Base-by-base conservation (phyloP, 2,329 filamentous ascomycete species). In the Scortechinia acanthostroma region DNA sequence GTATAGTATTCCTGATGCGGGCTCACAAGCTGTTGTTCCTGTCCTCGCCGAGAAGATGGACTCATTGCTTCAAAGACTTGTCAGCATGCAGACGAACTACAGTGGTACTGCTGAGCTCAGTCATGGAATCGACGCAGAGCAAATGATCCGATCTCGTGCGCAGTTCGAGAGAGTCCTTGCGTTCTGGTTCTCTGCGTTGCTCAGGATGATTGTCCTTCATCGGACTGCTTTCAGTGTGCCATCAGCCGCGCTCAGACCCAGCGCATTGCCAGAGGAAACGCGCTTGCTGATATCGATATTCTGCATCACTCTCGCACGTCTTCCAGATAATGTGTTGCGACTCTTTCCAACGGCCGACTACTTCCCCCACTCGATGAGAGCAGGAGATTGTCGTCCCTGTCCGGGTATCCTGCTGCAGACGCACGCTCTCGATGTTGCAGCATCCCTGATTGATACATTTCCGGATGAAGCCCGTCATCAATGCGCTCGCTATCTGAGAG, bases 361-460 rank as follows among this genome's bases (percentile, higher is more conserved):
- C 58, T 17, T 60, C 58, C 5, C 59, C 59, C 4, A 51, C 58
- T 25, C 51, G 65, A 6, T 6, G 14, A 62, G 64, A 47, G 61
- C 62, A 21, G 25, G 17, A 5, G 5, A 4, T 4, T 16, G 4
- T 5, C 17, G 22, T 3, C 50, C 50, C 21, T 28, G 44, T 17
- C 43, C 42, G 28, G 47, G 46, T 6, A 50, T 46, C 28, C 46
- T 48, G 4, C 42, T 55, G 20, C 42, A 47, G 14, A 48, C 46
- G 4, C 62, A 68, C 33, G 60, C 66, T 13, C 54, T 70, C 14
- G 68, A 71, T 47, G 64, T 70, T 14, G 66, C 67, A 10, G 61
- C 66, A 6, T 61, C 62, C 10, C 55, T 71, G 3, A 58, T 67
- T 22, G 69, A 72, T 46, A 58, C 60, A 15, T 60, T 70, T 45